These are phyloP conservation scores for Bacidia rubella DNA, from an alignment of 495 filamentous ascomycete species.

Conservation along the genomic window DNA sequence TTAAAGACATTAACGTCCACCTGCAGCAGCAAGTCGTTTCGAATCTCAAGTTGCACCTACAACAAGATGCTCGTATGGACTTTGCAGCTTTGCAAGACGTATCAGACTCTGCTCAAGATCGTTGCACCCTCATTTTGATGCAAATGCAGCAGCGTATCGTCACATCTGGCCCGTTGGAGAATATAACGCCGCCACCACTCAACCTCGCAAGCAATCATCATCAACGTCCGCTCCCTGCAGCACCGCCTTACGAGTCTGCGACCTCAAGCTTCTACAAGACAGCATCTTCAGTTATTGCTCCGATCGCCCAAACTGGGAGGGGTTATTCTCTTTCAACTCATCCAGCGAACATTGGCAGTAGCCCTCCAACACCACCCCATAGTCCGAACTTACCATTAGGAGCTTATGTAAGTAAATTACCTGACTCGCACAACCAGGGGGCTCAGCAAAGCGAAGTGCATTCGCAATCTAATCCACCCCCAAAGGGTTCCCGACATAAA, in stretches of 20 bases:
- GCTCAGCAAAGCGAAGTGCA: background rate
- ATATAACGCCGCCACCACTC: background rate
- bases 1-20: conserved; percentile 33
- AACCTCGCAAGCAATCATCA: conserved; percentile 3
- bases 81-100: conserved; percentile 25
- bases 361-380: background rate
- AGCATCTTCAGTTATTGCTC: background rate
- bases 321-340: background rate
- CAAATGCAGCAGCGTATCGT: conserved; percentile 17
- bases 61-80: conserved; percentile 26
- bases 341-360: background rate
- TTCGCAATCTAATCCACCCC: background rate
- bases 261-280: background rate
- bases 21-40: conserved; percentile 31
- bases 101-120: conserved; percentile 15
- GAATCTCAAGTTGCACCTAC: conserved; percentile 27
- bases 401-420: background rate
- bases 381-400: background rate
- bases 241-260: background rate
- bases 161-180: conserved; percentile 10
- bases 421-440: background rate
- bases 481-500: background rate
- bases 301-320: background rate
- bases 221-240: conserved; percentile 1
- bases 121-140: conserved; percentile 13